Conservation (phyloP, 208 protist species). For the Phytomonas serpens region DNA sequence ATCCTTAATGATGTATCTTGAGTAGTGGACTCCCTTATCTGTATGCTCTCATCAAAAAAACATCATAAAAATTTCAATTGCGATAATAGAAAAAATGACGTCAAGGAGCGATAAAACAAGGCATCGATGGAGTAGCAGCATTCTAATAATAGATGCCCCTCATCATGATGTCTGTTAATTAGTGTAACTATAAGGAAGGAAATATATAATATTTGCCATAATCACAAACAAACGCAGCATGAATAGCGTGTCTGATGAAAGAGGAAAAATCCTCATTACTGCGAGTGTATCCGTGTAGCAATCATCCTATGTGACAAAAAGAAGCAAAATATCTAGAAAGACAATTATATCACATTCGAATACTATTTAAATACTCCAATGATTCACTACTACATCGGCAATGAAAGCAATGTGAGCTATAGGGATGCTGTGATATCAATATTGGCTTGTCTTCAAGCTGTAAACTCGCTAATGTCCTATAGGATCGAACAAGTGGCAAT, state of each 20-base stretch:
- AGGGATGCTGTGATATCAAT: background rate
- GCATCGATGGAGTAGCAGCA: background rate
- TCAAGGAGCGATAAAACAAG: background rate
- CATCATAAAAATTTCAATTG: constrained; percentile 2
- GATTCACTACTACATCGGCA: background rate
- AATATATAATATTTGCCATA: background rate
- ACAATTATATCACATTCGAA: background rate
- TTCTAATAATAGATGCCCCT: background rate
- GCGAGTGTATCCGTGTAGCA: background rate
- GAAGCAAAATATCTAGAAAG: background rate
- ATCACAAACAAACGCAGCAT: background rate
- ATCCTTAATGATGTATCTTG: background rate
- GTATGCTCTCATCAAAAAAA: background rate
- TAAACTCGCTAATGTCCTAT: background rate
- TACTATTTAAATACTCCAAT: background rate
- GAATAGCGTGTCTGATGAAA: background rate
- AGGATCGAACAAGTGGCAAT: background rate
- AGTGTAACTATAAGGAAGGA: background rate
- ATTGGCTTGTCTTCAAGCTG: background rate
- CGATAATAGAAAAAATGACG: background rate
- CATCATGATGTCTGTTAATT: background rate
- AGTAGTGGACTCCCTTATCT: background rate
- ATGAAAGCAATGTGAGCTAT: background rate
- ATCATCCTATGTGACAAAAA: background rate
- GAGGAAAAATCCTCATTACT: background rate